These are phyloP conservation scores for Tremella yokohamensis DNA, from an alignment of 768 basidiomycete species.

Conservation along the genomic window DNA sequence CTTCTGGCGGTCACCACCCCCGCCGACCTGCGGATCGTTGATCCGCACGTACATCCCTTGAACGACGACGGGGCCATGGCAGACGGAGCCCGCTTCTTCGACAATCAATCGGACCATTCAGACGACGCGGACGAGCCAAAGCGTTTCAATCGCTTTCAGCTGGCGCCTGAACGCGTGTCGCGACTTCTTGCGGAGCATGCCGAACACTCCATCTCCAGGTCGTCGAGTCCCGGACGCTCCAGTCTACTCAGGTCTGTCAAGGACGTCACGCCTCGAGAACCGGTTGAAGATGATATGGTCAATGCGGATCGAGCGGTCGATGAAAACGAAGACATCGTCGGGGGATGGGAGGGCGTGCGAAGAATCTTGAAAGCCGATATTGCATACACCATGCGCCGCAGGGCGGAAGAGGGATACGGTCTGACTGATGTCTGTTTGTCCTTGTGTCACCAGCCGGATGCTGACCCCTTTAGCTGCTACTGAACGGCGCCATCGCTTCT, in stretches of 20 bases:
- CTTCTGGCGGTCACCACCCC: background rate
- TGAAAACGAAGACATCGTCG: conserved; percentile 19
- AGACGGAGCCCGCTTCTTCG: background rate
- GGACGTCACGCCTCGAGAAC: conserved; percentile 10
- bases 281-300: conserved; percentile 10
- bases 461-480: conserved; percentile 22
- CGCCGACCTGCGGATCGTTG: background rate
- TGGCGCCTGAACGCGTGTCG: conserved; percentile 21
- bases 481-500: conserved; percentile 43
- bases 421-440: conserved; percentile 38
- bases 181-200: background rate
- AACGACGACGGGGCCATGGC: no score
- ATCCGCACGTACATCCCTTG: background rate
- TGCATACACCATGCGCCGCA: conserved; percentile 35
- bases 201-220: conserved; percentile 11
- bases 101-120: conserved; percentile 5
- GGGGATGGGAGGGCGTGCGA: conserved; percentile 21
- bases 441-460: background rate
- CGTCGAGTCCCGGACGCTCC: conserved; percentile 1
- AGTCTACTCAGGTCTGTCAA: conserved; percentile 9
- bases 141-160: conserved; percentile 34
- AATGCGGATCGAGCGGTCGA: conserved; percentile 15
- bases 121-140: conserved; percentile 3
- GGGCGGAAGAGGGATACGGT: conserved; percentile 47
- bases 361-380: conserved; percentile 34